Conservation (phyloP, 2,329 filamentous ascomycete species). For the Ascochyta viciae-villosae region DNA sequence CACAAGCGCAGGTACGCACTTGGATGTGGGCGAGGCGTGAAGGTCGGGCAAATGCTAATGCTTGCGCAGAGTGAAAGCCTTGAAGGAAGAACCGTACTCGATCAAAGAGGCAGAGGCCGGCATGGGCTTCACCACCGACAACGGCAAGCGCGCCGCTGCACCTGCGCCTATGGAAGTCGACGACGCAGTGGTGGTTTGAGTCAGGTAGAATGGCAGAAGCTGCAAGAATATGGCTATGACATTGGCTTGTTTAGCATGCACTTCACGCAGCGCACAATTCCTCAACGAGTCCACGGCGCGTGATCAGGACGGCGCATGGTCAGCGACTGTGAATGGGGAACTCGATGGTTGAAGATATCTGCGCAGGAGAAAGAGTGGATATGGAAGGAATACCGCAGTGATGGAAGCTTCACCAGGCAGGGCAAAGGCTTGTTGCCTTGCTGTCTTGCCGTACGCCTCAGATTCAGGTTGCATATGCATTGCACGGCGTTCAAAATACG, state of each 20-base stretch:
- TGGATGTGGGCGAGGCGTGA: neutral
- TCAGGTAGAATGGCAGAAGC: neutral
- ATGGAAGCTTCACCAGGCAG: neutral
- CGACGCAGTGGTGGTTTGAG: constrained; percentile 28
- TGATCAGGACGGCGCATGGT: neutral
- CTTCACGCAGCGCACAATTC: neutral
- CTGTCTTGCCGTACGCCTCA: constrained; percentile 11
- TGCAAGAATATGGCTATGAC: neutral
- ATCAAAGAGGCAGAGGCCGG: constrained; percentile 87
- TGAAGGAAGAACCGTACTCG: constrained; percentile 84
- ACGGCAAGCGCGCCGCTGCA: constrained; percentile 57
- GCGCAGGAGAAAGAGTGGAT: neutral
- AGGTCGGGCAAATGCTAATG: constrained; percentile 18
- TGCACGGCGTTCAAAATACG: constrained; percentile 40
- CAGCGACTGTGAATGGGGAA: neutral
- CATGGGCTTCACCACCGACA: constrained; percentile 74
- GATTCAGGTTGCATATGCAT: constrained; percentile 32
- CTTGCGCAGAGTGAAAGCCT: constrained; percentile 71
- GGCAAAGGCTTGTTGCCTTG: neutral
- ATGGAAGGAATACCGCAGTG: neutral
- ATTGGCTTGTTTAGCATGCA: neutral
- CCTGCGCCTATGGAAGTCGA: constrained; percentile 44
- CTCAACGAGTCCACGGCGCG: neutral
- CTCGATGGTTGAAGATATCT: neutral
- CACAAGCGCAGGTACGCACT: constrained; percentile 80